Evolutionary conservation across 331 rosid genomes (phyloP), one percentile per base, ranked within the genome.

Genomic region (Prunus yedoensis): DNA sequence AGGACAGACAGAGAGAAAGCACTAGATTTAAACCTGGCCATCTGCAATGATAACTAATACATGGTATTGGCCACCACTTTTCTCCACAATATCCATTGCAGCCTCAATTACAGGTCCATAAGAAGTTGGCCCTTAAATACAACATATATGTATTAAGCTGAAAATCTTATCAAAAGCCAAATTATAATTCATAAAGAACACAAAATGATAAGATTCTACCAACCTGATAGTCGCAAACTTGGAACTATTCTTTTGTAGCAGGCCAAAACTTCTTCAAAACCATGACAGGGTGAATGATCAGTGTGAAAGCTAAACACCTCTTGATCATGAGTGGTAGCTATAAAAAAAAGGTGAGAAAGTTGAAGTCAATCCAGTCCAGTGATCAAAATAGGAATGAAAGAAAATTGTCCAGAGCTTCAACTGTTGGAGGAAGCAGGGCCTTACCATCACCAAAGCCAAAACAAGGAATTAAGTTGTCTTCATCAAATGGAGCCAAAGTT

Each of bases 371-470:
- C n/a, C 13, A 67, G 10, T 35, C n/a, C 13, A 67, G 10, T 30
- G 20, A 66, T 60, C 73, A 56, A 38, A 30, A 7, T 51, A 41
- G 3, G 57, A 74, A 78, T 62, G 35, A 38, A 45, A 25, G 60
- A 61, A 30, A 41, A 75, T 12, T 3, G 49, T 46, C 66, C 41
- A 28, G 38, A 78, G 67, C 21, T 74, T 78, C 25, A 56, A 25
- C 53, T 70, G 43, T 65, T 46, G 53, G 71, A 68, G 59, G 62
- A 53, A 74, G 53, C 28, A 65, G 35, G 32, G 4, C 21, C 68
- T 67, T 85, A 94, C 98, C 89, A 83, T 91, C 97, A 68, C 98
- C 98, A 80, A 91, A 94, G 74, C 97, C 98, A 79, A 87, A 94
- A 59, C 98, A 94, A 82, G 98, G 97, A 81, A 94, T 94, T 74